Conservation (phyloP, 495 filamentous ascomycete species). For the Glarea lozoyensis region DNA sequence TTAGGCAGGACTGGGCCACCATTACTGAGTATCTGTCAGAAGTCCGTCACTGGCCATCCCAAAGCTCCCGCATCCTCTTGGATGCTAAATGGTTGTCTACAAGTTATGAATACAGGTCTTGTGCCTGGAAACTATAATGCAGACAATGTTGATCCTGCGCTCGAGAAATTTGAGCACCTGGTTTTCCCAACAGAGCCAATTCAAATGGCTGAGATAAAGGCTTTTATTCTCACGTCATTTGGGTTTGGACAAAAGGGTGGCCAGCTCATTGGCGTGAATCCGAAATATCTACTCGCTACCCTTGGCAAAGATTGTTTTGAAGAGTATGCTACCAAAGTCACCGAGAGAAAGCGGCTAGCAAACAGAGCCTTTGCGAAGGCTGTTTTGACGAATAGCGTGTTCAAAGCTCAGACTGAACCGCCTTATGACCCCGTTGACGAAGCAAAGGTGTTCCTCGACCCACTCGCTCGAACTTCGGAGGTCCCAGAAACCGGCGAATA, state of each 20-base stretch:
- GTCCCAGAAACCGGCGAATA: too few relatives aligned
- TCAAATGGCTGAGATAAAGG: conserved; percentile 93
- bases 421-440: conserved; percentile 80
- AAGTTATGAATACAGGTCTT: conserved; percentile 81
- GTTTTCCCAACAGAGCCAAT: conserved; percentile 87
- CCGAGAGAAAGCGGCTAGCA: conserved; percentile 85
- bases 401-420: conserved; percentile 80
- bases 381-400: conserved; percentile 88
- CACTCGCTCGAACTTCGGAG: conserved; percentile 63
- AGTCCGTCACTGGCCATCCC: conserved; percentile 94
- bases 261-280: conserved; percentile 89
- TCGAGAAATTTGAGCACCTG: conserved; percentile 93
- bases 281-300: conserved; percentile 84
- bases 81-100: conserved; percentile 97
- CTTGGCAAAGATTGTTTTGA: conserved; percentile 74
- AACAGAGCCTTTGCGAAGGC: conserved; percentile 94
- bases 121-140: conserved; percentile 96
- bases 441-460: conserved; percentile 79
- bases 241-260: conserved; percentile 98
- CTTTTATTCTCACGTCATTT: conserved; percentile 94
- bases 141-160: conserved; percentile 86
- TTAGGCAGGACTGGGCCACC: conserved; percentile 93
- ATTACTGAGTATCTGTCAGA: conserved; percentile 93
- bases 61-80: conserved; percentile 98
- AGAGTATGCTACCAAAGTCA: conserved; percentile 73